Percentiles rank a stretch among this genome's conserved stretches.
Evolutionary conservation across 164 flowering plant genomes (phyloP).

Genomic region (Macadamia tetraphylla): DNA sequence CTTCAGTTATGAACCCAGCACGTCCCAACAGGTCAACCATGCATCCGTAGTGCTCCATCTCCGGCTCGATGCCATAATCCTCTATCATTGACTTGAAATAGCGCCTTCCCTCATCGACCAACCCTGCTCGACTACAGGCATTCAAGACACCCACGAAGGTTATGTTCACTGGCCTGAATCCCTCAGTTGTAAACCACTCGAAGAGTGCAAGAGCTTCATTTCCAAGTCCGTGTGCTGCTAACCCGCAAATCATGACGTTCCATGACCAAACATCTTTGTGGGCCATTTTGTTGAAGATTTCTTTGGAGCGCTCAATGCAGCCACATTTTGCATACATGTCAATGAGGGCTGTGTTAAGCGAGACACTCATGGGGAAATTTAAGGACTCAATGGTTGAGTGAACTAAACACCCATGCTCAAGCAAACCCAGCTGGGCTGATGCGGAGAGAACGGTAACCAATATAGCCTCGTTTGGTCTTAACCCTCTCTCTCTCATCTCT

Average conservation of each 20-base stretch:
- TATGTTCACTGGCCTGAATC: constrained; percentile 30
- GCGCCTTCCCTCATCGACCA: constrained; percentile 34
- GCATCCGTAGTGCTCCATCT: constrained; percentile 59
- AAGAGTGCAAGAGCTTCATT: constrained; percentile 38
- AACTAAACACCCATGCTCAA: constrained; percentile 32
- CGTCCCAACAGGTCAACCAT: constrained; percentile 56
- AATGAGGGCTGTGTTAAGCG: constrained; percentile 35
- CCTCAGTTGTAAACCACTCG: constrained; percentile 23
- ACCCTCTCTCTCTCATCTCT: constrained; percentile 29
- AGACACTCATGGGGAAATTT: constrained; percentile 23
- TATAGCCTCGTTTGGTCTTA: constrained; percentile 36
- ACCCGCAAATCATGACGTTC: constrained; percentile 54
- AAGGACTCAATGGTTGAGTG: constrained; percentile 26
- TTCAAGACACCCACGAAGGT: constrained; percentile 44
- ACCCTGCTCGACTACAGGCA: constrained; percentile 48
- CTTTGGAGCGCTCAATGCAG: constrained; percentile 28
- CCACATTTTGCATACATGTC: constrained; percentile 49
- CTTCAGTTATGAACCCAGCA: constrained; percentile 44
- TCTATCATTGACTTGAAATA: constrained; percentile 40
- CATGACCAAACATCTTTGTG: constrained; percentile 31
- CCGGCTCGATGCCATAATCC: constrained; percentile 33
- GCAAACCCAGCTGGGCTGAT: constrained; percentile 45
- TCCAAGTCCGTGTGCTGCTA: constrained; percentile 42
- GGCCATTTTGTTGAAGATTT: constrained; percentile 32
- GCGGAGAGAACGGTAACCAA: constrained; percentile 42